Base-by-base conservation (phyloP, 768 basidiomycete species). In the Boletus bicolor region DNA sequence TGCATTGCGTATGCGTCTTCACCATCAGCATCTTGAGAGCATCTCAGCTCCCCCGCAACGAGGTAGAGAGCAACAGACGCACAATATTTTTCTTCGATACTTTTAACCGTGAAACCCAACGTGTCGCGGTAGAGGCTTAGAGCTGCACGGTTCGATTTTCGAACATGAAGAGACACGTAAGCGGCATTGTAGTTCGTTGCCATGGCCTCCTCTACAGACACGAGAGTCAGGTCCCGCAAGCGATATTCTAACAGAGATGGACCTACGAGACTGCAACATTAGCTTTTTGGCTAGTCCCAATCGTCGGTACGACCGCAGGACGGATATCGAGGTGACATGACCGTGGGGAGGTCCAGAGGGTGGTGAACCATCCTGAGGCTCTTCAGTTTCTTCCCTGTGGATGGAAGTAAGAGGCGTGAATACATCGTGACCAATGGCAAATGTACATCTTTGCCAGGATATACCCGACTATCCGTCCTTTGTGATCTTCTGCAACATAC, bases 271-370 rank as follows among this genome's bases (percentile, higher is more conserved):
- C 37, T 92, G 86, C 19, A 92, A 64, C 95, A 98, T 98, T 30
- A 98, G 76, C 67, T 92, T 92, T 74, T 94, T 95, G 15, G 95
- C 95, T 3, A 98, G 72, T 8, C 96, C 95, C 7, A 97, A 77
- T n/a, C 95, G 82, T 43, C 95, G 79, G 67, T 97, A 93, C 14
- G 91, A 86, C 56, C 95, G 80, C 35, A 98, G 76, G 3, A 98
- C 95, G 0, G 93, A 96, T 66, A 98, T 98, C 5, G 95, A 97
- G 14, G 94, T 98, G 66, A 98, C 91, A 65, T 98, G 95, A 0
- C 95, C 95, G 60, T 94, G 89, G 0, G 83, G 77, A 24, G 80
- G 78, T 2, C 79, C 79, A 28, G 66, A 24, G n/a, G 84, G 82
- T 48, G 87, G 56, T 12, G 64, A 73, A 12, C 75, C 69, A 12